These are phyloP conservation scores for Volvariella surrecta DNA, from an alignment of 1,284 basidiomycete species.

Conservation along the genomic window DNA sequence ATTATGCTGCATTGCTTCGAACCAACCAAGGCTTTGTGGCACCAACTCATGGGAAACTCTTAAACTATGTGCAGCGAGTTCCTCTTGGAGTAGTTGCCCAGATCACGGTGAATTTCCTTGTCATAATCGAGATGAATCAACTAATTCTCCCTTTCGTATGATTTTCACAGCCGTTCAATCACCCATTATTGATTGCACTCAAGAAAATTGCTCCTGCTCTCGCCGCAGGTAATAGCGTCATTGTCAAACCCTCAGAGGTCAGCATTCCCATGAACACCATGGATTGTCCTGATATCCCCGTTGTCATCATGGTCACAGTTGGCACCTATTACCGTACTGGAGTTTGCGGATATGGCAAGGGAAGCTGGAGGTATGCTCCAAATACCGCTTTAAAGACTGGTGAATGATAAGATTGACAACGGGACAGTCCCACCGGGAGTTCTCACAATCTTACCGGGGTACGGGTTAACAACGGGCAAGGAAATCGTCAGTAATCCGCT, in stretches of 20 bases:
- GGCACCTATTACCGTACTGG: slow-evolving; percentile 70
- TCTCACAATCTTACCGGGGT: slow-evolving; percentile 65
- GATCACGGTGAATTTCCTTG: slow-evolving; percentile 48
- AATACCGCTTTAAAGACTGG: background rate
- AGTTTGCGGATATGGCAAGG: slow-evolving; percentile 58
- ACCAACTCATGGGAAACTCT: slow-evolving; percentile 69
- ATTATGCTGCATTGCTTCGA: slow-evolving; percentile 65
- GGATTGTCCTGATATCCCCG: no score
- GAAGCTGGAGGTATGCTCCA: slow-evolving; percentile 52
- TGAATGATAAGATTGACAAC: slow-evolving; percentile 5
- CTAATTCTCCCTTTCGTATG: slow-evolving; percentile 2
- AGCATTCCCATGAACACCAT: slow-evolving; percentile 5
- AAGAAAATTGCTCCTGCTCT: slow-evolving; percentile 84
- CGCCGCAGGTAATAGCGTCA: slow-evolving; percentile 75
- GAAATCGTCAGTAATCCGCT: slow-evolving; percentile 55
- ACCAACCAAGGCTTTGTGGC: slow-evolving; percentile 62
- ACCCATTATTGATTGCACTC: slow-evolving; percentile 73
- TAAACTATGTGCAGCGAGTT: slow-evolving; percentile 72
- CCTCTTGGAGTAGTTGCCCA: slow-evolving; percentile 81
- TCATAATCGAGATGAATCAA: background rate
- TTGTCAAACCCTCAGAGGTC: slow-evolving; percentile 79
- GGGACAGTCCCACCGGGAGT: slow-evolving; percentile 64
- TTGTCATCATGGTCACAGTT: slow-evolving; percentile 29
- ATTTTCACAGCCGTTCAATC: slow-evolving; percentile 68
- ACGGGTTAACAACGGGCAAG: slow-evolving; percentile 53